A percentile compares a stretch with the other conserved stretches of the same genome.
phyloP scores from a whole-genome alignment of 2,329 filamentous ascomycete species.

The Grosmannia penicillata region DNA sequence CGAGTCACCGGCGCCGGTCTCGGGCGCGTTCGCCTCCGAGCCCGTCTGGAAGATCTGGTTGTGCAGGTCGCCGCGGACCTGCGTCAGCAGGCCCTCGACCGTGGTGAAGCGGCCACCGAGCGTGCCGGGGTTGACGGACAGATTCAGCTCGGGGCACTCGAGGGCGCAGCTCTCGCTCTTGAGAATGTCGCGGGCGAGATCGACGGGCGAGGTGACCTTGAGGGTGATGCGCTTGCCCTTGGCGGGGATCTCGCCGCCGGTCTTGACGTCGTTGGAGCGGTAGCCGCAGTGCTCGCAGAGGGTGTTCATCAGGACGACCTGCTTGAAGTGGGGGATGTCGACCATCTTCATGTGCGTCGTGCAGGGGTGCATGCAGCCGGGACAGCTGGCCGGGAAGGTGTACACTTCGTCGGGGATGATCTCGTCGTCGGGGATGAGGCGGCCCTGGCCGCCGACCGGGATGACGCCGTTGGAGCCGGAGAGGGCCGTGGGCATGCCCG shows the following conservation, averaged over 20 bases:
- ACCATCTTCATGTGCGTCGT: constrained; percentile 98
- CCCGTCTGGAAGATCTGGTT: constrained; percentile 65
- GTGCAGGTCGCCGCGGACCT: constrained; percentile 81
- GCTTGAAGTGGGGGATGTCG: constrained; percentile 94
- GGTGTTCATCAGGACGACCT: constrained; percentile 91
- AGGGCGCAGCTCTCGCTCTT: constrained; percentile 90
- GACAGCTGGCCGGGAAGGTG: constrained; percentile 80
- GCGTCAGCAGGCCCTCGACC: constrained; percentile 81
- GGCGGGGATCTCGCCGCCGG: constrained; percentile 79
- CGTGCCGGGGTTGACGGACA: constrained; percentile 83
- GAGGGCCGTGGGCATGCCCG: constrained; percentile 12
- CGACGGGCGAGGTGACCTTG: constrained; percentile 49
- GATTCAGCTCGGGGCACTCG: constrained; percentile 71
- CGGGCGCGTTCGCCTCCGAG: constrained; percentile 25
- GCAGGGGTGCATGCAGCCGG: constrained; percentile 75
- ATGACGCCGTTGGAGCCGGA: constrained; percentile 30
- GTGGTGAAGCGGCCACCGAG: constrained; percentile 95
- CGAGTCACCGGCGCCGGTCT: constrained; percentile 58
- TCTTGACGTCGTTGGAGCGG: constrained; percentile 94
- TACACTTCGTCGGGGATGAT: constrained; percentile 90
- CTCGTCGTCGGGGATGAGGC: constrained; percentile 46
- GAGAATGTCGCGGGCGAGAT: constrained; percentile 83
- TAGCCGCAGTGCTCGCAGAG: constrained; percentile 87
- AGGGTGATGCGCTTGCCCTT: constrained; percentile 75
- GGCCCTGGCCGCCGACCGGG: constrained; percentile 26